Base-by-base conservation (phyloP, 495 filamentous ascomycete genomes). In the Cercophora sp. region DNA sequence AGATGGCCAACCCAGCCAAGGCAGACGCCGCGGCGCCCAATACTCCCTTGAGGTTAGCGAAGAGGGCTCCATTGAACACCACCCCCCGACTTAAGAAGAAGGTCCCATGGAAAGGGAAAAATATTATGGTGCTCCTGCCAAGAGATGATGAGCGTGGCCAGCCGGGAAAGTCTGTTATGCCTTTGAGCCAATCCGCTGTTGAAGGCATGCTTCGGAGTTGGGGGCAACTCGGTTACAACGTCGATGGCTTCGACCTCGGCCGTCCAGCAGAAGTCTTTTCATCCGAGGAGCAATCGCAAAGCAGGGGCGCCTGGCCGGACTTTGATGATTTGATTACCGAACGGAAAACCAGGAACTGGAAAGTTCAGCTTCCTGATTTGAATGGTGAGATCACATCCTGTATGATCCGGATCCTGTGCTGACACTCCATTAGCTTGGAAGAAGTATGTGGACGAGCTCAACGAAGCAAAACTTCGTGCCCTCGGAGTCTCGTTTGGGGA, bases 381-480 rank as follows among this genome's bases (percentile, higher is more conserved):
- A 75, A 77, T 60, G 70, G 73, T 75, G 56, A 55, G 69, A 65
- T 40, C 2, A 1, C 9, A 6, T 41, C 18, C 15, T 26, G 11
- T n/a, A 6, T 8, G 4, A 5, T 18, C 2, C n/a, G 10, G 25
- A 3, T 23, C 23, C 4, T 8, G 27, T 15, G 3, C 26, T 36
- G 27, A 55, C 39, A 26, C 20, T 65, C 35, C 9, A 29, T 62
- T 69, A 69, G 87, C 85, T 23, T 96, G 93, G 92, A 84, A 89
- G 62, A 71, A 78, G 13, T 96, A 97, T 69, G 87, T 92, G 25
- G 75, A 85, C 41, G 78, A 80, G 45, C 67, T 96, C 46, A 84
- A 85, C 60, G 93, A 98, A 68, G 87, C 91, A 53, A 98, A 95
- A 70, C 76, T 98, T 34, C 83, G 88, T 27, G 89, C 91, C 43